phyloP scores from a whole-genome alignment of 345 rosid species.

The Populus ilicifolia region DNA sequence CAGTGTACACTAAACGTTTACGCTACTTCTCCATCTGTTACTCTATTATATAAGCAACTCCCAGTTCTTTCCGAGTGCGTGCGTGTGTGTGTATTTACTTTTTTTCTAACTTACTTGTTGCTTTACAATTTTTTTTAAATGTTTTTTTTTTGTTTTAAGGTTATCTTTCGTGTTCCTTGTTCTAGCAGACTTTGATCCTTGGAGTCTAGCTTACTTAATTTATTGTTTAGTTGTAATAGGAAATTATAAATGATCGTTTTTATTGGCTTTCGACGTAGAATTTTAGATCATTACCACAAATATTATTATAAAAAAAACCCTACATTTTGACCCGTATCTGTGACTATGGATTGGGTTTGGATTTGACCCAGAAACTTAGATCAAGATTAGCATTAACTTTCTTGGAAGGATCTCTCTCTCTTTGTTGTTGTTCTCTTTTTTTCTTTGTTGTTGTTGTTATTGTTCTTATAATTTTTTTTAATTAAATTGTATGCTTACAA shows the following conservation, averaged over 20 bases:
- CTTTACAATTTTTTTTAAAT: background rate
- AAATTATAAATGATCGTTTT: background rate
- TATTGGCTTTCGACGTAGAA: background rate
- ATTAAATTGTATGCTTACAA: no score
- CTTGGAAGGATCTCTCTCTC: background rate
- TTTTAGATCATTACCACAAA: background rate
- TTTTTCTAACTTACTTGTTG: background rate
- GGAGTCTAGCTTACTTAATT: background rate
- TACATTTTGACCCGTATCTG: background rate
- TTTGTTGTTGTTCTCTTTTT: no score
- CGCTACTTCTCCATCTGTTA: background rate
- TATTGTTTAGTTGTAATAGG: background rate
- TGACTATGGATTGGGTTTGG: background rate
- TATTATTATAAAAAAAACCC: background rate
- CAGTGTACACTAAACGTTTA: constrained; percentile 47
- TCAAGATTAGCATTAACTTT: background rate
- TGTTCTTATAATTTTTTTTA: no score
- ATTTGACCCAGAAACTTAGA: background rate
- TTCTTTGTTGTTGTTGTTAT: no score
- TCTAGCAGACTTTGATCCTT: background rate
- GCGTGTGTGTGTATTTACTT: background rate
- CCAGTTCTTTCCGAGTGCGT: background rate
- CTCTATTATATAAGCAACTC: no score
- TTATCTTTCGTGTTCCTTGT: background rate
- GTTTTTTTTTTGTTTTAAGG: background rate